These are phyloP conservation scores for Cladophialophora exuberans DNA, from an alignment of 2,329 filamentous ascomycete genomes.

Conservation along the genomic window DNA sequence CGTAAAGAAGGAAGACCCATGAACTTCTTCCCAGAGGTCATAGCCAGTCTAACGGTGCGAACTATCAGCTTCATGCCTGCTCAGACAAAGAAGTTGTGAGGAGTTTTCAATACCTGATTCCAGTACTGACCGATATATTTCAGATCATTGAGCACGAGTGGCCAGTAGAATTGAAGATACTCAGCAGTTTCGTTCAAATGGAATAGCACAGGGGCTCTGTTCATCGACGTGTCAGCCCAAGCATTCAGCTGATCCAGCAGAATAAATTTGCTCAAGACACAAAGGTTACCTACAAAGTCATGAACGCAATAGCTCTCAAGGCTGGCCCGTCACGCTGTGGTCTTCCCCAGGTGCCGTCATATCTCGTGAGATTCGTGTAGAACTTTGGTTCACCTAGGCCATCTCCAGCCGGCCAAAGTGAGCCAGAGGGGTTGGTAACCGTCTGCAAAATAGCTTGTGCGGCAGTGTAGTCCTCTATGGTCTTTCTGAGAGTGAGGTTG, in stretches of 20 bases:
- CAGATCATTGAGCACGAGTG: slow-evolving; percentile 74
- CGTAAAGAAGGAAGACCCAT: slow-evolving; percentile 78
- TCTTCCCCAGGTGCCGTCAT: slow-evolving; percentile 66
- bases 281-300: no score
- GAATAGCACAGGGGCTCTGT: slow-evolving; percentile 29
- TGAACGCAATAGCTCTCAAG: slow-evolving; percentile 40
- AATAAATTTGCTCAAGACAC: no score
- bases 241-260: no score
- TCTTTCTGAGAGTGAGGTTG: slow-evolving; percentile 59
- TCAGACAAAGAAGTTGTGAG: no score
- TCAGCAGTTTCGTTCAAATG: slow-evolving; percentile 42
- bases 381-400: slow-evolving; percentile 74
- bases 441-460: slow-evolving; percentile 68
- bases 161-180: slow-evolving; percentile 65
- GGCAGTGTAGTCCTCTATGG: slow-evolving; percentile 69
- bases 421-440: slow-evolving; percentile 69
- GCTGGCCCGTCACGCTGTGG: slow-evolving; percentile 62
- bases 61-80: not conserved
- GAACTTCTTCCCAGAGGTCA: slow-evolving; percentile 57
- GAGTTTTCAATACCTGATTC: slow-evolving; percentile 51
- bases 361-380: slow-evolving; percentile 64
- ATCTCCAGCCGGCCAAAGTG: slow-evolving; percentile 54
- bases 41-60: slow-evolving; percentile 7
- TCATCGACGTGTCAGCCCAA: no score
- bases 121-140: slow-evolving; percentile 74